Percentiles rank a stretch among this genome's conserved stretches.
Conservation (phyloP, 176 grass and related monocot species). For the Ananas comosus region DNA sequence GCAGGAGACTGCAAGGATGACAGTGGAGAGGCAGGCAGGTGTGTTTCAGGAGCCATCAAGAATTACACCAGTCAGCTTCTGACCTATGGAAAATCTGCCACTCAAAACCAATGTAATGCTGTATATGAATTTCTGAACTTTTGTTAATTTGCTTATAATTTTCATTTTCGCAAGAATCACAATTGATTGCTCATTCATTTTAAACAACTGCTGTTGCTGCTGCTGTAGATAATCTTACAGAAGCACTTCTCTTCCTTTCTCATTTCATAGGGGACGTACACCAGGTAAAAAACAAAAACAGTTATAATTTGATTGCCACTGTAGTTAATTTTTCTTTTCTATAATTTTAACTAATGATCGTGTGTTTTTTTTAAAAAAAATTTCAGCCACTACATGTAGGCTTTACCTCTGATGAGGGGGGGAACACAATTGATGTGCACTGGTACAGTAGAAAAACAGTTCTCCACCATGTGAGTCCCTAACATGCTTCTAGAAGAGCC, state of each 20-base stretch:
- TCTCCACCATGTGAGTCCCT: slow-evolving; percentile 44
- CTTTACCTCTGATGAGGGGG: slow-evolving; percentile 50
- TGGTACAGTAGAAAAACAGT: slow-evolving; percentile 58
- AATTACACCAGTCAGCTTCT: slow-evolving; percentile 68
- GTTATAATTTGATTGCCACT: neutral
- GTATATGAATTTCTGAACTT: neutral
- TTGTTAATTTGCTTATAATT: neutral
- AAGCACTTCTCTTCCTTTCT: slow-evolving; percentile 57
- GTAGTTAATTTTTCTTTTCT: neutral
- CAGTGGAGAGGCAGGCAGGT: slow-evolving; percentile 32
- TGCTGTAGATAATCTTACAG: slow-evolving; percentile 48
- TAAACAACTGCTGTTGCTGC: too few relatives aligned
- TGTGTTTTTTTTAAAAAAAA: neutral
- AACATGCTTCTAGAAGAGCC: too few relatives aligned
- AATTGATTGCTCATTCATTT: too few relatives aligned
- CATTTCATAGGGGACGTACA: slow-evolving; percentile 66
- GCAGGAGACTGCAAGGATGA: slow-evolving; percentile 58
- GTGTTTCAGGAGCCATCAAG: slow-evolving; percentile 64
- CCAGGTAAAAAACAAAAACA: slow-evolving; percentile 28
- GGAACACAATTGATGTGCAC: slow-evolving; percentile 49
- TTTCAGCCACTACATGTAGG: slow-evolving; percentile 63
- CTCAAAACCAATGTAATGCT: slow-evolving; percentile 26
- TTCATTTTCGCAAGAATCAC: too few relatives aligned
- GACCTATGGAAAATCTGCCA: slow-evolving; percentile 20
- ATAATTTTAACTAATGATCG: neutral